Conservation (phyloP, 1,284 basidiomycete species). For the Polyporus tsugae region DNA sequence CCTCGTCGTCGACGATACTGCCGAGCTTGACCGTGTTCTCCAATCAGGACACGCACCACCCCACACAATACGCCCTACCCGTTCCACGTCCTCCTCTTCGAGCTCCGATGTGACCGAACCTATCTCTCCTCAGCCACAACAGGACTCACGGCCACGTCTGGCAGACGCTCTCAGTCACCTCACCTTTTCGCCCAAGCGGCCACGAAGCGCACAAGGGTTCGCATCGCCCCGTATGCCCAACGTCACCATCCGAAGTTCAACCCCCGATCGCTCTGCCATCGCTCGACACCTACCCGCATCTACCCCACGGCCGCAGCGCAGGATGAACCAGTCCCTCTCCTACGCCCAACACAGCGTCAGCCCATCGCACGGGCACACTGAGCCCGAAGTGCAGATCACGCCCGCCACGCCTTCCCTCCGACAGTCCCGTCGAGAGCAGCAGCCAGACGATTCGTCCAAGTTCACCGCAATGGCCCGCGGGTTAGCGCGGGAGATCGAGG, state of each 20-base stretch:
- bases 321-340: slow-evolving; percentile 33
- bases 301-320: slow-evolving; percentile 25
- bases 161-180: slow-evolving; percentile 71
- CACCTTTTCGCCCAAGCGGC: slow-evolving; percentile 76
- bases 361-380: slow-evolving; percentile 42
- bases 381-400: slow-evolving; percentile 60
- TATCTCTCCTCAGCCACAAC: slow-evolving; percentile 40
- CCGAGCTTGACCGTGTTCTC: slow-evolving; percentile 69
- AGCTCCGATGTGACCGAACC: slow-evolving; percentile 50
- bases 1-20: slow-evolving; percentile 65
- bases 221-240: slow-evolving; percentile 26
- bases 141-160: slow-evolving; percentile 61
- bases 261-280: slow-evolving; percentile 26
- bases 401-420: slow-evolving; percentile 60
- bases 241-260: slow-evolving; percentile 29
- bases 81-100: slow-evolving; percentile 53
- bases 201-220: slow-evolving; percentile 55
- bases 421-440: background rate
- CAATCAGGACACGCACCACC: slow-evolving; percentile 56
- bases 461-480: slow-evolving; percentile 67
- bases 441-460: slow-evolving; percentile 47
- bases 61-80: slow-evolving; percentile 48
- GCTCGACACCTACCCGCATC: slow-evolving; percentile 29
- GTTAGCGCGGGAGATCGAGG: slow-evolving; percentile 60
- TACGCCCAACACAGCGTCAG: slow-evolving; percentile 38